Base-by-base conservation (phyloP, 306 rosid genomes). In the Vigna nakashimae region DNA sequence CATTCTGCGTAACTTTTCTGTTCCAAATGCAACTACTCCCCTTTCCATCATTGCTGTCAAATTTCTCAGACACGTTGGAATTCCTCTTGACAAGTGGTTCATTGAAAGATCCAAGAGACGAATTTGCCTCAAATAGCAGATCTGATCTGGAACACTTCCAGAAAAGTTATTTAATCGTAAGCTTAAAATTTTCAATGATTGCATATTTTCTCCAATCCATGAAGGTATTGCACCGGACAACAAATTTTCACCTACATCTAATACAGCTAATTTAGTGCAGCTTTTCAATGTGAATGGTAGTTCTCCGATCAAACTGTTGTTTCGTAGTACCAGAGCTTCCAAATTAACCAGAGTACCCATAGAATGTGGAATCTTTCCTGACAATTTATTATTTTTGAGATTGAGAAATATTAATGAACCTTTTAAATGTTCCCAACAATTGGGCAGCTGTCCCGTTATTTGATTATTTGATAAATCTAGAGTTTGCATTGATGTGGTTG, bases 31-130 rank as follows among this genome's bases (percentile, higher is more conserved):
- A 5, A 2, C 0, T 28, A 4, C 5, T 0, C 1, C 34, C 5
- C 38, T 34, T 49, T 16, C 4, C 6, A 5, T 3, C 65, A 77
- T 66, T 38, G 53, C 1, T 0, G 48, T 66, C 2, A 77, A 53
- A 76, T 77, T 77, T 9, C 20, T 36, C 0, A 66, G 1, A 43
- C 80, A 66, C 16, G 57, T 42, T 3, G 48, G 58, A 53, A 77
- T 66, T 52, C 5, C 46, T 15, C 6, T 9, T 3, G 67, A 65
- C 48, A 76, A 65, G 14, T 40, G 5, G 16, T 76, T 65, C 43
- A 24, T 30, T 3, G 74, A 65, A 11, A 76, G 56, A 24, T 76
- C 74, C 18, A 76, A 16, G 56, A 53, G 0, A 4, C 6, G 14
- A 62, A 65, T 55, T 2, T 65, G 42, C 13, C 3, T 5, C 16